Base-by-base conservation (phyloP, 176 grass and related monocot species). In the Elymus sibiricus region DNA sequence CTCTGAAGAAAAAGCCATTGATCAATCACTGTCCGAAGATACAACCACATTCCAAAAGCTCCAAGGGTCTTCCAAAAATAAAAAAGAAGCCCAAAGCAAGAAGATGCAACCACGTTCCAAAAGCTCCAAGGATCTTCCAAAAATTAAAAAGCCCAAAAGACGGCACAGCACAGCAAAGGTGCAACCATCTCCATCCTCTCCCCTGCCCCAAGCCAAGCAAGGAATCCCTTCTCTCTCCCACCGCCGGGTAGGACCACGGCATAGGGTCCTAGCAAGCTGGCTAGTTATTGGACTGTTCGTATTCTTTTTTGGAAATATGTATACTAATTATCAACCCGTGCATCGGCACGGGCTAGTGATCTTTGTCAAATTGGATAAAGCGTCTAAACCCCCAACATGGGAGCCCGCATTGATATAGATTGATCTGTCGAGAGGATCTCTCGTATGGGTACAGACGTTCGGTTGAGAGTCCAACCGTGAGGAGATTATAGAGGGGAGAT, bases 1-100 rank as follows among this genome's bases (percentile, higher is more conserved):
- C 26, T 13, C 34, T 27, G 4, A 29, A 7, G 49, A 64, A 82
- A 82, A 86, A 83, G 80, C 21, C 29, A 84, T n/a, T 19, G 85
- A 43, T 11, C 60, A 40, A 37, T 91, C 89, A 26, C 51, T 62
- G 58, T 87, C 75, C 73, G 43, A 90, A 87, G 47, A 73, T 43
- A 75, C 66, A 66, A 25, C 17, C 17, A 61, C 44, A 69, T 68
- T 68, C 67, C 42, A 47, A 76, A 28, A 89, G 58, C 76, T 80
- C 65, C 67, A 87, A 87, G 53, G 53, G 22, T 58, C 19, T 58
- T 22, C 53, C 53, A 58, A 58, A 22, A 58, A 19, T 53, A 19
- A 19, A 53, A 53, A 19, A 7, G 16, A 2, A 53, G 49, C 16
- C 49, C 49, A 53, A 53, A 53, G 16, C 49, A 53, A 53, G 44